Percentiles rank a stretch among this genome's conserved stretches.
Conservation (phyloP, 2,329 filamentous ascomycete species). For the Alternaria triticina region DNA sequence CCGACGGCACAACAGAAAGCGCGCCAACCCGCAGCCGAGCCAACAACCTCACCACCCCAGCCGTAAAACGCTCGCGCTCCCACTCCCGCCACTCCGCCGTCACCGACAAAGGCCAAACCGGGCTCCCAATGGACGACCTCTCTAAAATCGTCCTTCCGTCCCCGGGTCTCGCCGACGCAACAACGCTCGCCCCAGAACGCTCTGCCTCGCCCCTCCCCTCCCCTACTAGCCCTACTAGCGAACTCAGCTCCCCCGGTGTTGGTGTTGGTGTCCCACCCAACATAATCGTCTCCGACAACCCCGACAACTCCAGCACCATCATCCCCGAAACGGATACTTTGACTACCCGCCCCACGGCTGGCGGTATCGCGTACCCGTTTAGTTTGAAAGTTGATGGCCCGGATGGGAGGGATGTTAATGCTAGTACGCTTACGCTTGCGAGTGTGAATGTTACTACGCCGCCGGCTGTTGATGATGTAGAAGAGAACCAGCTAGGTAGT, state of each 20-base stretch:
- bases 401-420: constrained; percentile 59
- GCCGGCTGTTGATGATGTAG: constrained; percentile 23
- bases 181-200: constrained; percentile 36
- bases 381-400: constrained; percentile 62
- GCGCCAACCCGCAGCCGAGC: constrained; percentile 15
- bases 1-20: constrained; percentile 46
- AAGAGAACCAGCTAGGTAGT: constrained; percentile 12
- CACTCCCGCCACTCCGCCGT: constrained; percentile 39
- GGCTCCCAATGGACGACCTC: constrained; percentile 26
- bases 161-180: constrained; percentile 37
- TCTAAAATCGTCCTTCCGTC: constrained; percentile 25
- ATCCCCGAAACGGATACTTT: constrained; percentile 56
- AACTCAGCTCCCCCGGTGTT: not conserved
- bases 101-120: constrained; percentile 43
- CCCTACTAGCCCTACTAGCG: constrained; percentile 14
- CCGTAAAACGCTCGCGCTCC: constrained; percentile 28
- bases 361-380: constrained; percentile 76
- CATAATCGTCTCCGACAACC: constrained; percentile 31
- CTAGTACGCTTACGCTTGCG: constrained; percentile 72
- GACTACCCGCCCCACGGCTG: constrained; percentile 70
- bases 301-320: constrained; percentile 44
- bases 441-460: constrained; percentile 41
- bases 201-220: constrained; percentile 30
- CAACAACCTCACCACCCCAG: constrained; percentile 6
- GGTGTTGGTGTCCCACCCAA: constrained; percentile 4